Base-by-base conservation (phyloP, 176 grass and related monocot species). In the Rhipidocladum racemiflorum region DNA sequence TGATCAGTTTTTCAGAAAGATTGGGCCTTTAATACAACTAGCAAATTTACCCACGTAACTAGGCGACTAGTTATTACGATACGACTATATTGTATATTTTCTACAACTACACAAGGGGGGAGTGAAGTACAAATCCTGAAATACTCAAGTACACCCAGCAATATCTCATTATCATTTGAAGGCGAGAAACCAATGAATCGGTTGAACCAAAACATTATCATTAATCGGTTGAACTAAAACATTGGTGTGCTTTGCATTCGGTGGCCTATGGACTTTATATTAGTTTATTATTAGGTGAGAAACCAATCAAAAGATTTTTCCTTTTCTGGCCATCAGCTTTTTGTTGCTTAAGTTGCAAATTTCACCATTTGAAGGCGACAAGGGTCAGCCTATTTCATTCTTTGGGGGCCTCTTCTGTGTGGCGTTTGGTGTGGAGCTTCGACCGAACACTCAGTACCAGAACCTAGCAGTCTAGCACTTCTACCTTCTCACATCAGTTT, bases 281-380 rank as follows among this genome's bases (percentile, higher is more conserved):
- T 65, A 51, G 23, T 4, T 45, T 43, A 9, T 10, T 44, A 56
- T 77, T 45, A 51, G 30, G 45, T 35, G 9, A 38, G 20, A 20
- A 66, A 66, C 14, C 15, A 18, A 45, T 15, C 35, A 63, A 77
- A 76, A 63, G 53, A 43, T 63, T 14, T 45, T 42, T 44, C 35
- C 35, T 77, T 62, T 45, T 17, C 21, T 16, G 46, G 30, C 3
- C 57, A 76, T 48, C 62, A 43, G 20, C 34, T 69, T 80, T 62
- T 77, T 38, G 15, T 80, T 80, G 62, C 63, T 80, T 68, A 0
- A 80, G 16, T n/a, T 78, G 48, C 63, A 78, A 45, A 32, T 48
- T 20, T 29, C 12, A 32, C 42, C 24, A n/a, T 63, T 32, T 64
- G 30, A 55, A 68, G 21, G 46, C 28, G 21, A 14, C 57, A 15